phyloP scores from a whole-genome alignment of 768 basidiomycete species.

The Psilocybe subaeruginosa region DNA sequence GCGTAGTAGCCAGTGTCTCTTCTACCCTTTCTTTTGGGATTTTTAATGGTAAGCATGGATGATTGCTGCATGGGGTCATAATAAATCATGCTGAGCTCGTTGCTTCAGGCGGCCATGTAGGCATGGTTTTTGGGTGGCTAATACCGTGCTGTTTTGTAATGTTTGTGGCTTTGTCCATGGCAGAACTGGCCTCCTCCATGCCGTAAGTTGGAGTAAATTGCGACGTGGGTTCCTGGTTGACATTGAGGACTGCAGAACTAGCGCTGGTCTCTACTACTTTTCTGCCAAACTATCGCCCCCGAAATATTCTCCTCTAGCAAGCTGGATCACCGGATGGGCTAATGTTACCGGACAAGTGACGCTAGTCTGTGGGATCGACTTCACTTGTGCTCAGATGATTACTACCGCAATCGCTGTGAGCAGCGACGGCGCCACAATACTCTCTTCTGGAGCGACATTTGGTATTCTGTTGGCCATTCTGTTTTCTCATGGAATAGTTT shows the following conservation, averaged over 20 bases:
- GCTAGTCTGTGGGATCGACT: conserved; percentile 76
- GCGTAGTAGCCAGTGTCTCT: conserved; percentile 68
- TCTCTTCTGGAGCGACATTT: conserved; percentile 65
- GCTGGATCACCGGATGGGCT: conserved; percentile 55
- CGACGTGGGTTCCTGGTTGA: neutral
- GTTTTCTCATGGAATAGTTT: conserved; percentile 69
- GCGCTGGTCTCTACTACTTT: conserved; percentile 80
- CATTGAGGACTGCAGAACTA: conserved; percentile 49
- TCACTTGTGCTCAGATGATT: conserved; percentile 81
- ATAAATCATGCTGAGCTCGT: neutral
- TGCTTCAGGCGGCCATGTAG: conserved; percentile 69
- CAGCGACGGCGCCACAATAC: conserved; percentile 52
- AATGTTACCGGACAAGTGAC: conserved; percentile 70
- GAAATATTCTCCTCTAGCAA: conserved; percentile 54
- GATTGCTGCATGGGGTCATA: neutral
- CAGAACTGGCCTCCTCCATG: conserved; percentile 75
- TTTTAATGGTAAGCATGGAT: conserved; percentile 48
- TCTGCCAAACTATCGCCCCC: conserved; percentile 73
- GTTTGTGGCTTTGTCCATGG: conserved; percentile 71
- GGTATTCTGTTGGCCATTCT: conserved; percentile 69
- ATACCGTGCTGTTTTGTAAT: conserved; percentile 72
- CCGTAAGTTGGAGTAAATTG: conserved; percentile 50
- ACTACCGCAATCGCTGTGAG: conserved; percentile 68
- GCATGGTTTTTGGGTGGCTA: conserved; percentile 79
- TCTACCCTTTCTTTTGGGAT: conserved; percentile 70